Conservation (phyloP, 139 green algal genomes). For the Axilococcus clingmanii region DNA sequence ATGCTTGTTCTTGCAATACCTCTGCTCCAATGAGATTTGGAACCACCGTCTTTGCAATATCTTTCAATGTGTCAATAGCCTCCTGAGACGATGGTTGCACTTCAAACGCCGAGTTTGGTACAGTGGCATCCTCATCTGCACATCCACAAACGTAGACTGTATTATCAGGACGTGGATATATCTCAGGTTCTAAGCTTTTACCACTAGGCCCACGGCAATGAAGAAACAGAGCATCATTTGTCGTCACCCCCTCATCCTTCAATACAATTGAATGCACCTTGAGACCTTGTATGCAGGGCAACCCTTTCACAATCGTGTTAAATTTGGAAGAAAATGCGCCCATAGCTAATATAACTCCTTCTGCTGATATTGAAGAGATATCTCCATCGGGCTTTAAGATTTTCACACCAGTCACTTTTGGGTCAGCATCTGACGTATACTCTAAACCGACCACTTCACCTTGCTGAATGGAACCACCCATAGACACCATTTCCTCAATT, state of each 20-base stretch:
- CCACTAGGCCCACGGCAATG: slow-evolving; percentile 14
- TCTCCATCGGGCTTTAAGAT: background rate
- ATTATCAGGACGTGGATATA: slow-evolving; percentile 68
- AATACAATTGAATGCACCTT: slow-evolving; percentile 73
- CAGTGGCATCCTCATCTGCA: slow-evolving; percentile 27
- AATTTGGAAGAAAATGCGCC: slow-evolving; percentile 52
- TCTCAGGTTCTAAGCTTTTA: slow-evolving; percentile 49
- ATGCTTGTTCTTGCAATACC: slow-evolving; percentile 49
- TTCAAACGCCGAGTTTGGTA: slow-evolving; percentile 27
- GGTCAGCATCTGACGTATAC: slow-evolving; percentile 9
- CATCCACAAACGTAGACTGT: slow-evolving; percentile 71
- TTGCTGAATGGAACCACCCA: slow-evolving; percentile 29
- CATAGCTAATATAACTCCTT: slow-evolving; percentile 63
- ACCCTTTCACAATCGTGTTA: slow-evolving; percentile 28
- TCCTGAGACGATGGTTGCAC: slow-evolving; percentile 23
- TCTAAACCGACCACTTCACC: slow-evolving; percentile 33
- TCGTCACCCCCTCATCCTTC: slow-evolving; percentile 14
- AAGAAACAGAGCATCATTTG: slow-evolving; percentile 40
- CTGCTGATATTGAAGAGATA: slow-evolving; percentile 21
- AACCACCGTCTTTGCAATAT: slow-evolving; percentile 2
- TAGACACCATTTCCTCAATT: slow-evolving; percentile 28
- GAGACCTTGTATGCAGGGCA: slow-evolving; percentile 33
- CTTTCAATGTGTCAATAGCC: slow-evolving; percentile 20
- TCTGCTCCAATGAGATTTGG: slow-evolving; percentile 20
- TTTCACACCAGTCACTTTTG: slow-evolving; percentile 23